Base-by-base conservation (phyloP, 768 basidiomycete genomes). In the Lyophyllum decastes region DNA sequence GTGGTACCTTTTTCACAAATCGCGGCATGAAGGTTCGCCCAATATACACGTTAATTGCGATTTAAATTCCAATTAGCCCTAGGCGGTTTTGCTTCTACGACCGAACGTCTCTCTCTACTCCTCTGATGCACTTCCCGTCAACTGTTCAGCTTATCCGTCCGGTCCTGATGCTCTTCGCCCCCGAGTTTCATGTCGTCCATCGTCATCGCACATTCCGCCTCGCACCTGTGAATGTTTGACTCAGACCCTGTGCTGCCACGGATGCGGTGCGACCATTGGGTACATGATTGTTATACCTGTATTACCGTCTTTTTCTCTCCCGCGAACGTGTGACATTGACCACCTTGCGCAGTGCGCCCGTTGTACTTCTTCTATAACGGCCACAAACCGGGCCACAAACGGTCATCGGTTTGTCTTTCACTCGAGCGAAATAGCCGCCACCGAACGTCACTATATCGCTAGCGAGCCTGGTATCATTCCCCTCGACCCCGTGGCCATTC, bases 341-440 rank as follows among this genome's bases (percentile, higher is more conserved):
- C 48, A 52, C 43, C 38, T 54, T 44, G 33, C 46, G 3, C 60
- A 83, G 80, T 94, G 92, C 68, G 63, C 76, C 17, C 84, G 85
- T 47, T 95, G 92, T 72, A 92, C 87, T 17, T 83, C 85, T 16
- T 88, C 88, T 2, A 85, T 87, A 51, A 79, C 82, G 48, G 79
- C 79, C 5, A 83, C 81, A 17, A 88, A 88, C 69, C 84, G 89
- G 57, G 78, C 85, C 8, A 91, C 91, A 22, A 94, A 93, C 70
- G 90, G 90, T 9, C 91, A 93, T 69, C 85, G 90, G 27, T 94
- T 90, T 70, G 92, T 94, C 34, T 94, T 94, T 70, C 90, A 94
- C 75, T 88, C 87, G 40, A 81, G 70, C 61, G 87, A 88, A 70
- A 83, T 92, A 52, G 62, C 71, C 24, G 82, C 83, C 9, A 81